Conservation (phyloP, 2,329 filamentous ascomycete species). For the Colletotrichum sidae region DNA sequence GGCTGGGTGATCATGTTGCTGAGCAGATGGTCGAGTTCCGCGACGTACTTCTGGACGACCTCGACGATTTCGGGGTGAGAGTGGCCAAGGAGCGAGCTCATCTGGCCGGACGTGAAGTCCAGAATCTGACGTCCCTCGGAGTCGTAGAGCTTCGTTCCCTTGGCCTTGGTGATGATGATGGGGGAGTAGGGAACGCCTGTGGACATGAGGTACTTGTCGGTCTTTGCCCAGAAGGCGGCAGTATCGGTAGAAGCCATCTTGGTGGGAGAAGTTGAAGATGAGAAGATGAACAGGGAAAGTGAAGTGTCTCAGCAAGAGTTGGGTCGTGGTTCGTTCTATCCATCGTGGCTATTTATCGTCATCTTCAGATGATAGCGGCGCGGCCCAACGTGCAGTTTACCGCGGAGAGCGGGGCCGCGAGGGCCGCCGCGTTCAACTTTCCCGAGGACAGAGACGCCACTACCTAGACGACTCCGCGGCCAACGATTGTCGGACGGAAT, state of each 20-base stretch:
- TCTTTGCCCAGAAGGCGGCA: conserved; percentile 47
- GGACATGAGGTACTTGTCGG: conserved; percentile 54
- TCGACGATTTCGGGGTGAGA: conserved; percentile 67
- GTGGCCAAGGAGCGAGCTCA: conserved; percentile 68
- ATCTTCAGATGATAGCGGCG: background rate
- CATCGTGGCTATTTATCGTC: conserved; percentile 19
- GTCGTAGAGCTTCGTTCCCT: conserved; percentile 60
- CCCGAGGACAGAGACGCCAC: conserved; percentile 7
- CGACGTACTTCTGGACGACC: conserved; percentile 58
- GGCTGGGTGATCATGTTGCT: conserved; percentile 67
- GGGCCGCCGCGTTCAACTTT: background rate
- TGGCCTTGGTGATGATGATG: conserved; percentile 56
- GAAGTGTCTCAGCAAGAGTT: too few relatives aligned
- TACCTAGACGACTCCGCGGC: conserved; percentile 13
- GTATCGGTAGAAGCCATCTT: conserved; percentile 15
- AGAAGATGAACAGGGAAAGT: background rate
- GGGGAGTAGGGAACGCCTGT: conserved; percentile 54
- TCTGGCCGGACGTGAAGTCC: conserved; percentile 71
- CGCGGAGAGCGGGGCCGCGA: conserved; percentile 22
- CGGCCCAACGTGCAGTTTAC: conserved; percentile 4
- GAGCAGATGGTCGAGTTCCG: conserved; percentile 66
- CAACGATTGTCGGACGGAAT: background rate
- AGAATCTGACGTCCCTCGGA: conserved; percentile 57
- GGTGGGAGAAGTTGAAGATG: background rate
- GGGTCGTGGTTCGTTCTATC: background rate